Evolutionary conservation across 805 yeast genomes (phyloP).

Genomic region (Candida yuanshanica): DNA sequence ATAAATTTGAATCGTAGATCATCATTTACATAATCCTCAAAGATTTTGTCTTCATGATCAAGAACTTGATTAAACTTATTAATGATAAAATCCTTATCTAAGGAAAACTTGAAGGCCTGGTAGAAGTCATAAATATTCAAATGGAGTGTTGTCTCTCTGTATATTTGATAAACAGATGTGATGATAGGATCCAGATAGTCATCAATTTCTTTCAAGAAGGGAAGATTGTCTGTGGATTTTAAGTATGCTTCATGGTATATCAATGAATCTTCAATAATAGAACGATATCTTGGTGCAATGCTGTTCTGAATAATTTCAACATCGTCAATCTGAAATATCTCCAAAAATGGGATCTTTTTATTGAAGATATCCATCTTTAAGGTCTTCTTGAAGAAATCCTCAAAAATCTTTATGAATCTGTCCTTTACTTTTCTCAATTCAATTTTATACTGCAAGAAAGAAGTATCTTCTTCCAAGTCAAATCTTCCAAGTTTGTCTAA

Average conservation of each 20-base stretch:
- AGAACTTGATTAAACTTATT: constrained; percentile 18
- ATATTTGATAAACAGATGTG: constrained; percentile 55
- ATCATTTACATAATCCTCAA: constrained; percentile 20
- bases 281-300: constrained; percentile 40
- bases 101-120: constrained; percentile 49
- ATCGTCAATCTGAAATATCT: constrained; percentile 32
- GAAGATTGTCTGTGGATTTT: constrained; percentile 13
- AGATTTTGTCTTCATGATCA: constrained; percentile 13
- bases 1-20: constrained; percentile 23
- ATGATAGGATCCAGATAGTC: constrained; percentile 45
- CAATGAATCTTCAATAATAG: constrained; percentile 34
- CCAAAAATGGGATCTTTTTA: constrained; percentile 30
- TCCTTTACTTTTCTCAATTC: constrained; percentile 18
- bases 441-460: constrained; percentile 17
- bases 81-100: constrained; percentile 29
- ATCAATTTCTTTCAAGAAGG: constrained; percentile 24
- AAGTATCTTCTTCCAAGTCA: neutral
- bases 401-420: constrained; percentile 10
- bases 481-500: neutral
- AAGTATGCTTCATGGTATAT: constrained; percentile 33
- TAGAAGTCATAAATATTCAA: constrained; percentile 67
- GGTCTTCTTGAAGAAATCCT: constrained; percentile 12
- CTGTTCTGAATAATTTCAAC: constrained; percentile 28
- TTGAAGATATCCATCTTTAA: constrained; percentile 8
- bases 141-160: constrained; percentile 71